Evolutionary conservation across 1,284 basidiomycete species (phyloP).

Genomic region (Rhodotorula sp.): DNA sequence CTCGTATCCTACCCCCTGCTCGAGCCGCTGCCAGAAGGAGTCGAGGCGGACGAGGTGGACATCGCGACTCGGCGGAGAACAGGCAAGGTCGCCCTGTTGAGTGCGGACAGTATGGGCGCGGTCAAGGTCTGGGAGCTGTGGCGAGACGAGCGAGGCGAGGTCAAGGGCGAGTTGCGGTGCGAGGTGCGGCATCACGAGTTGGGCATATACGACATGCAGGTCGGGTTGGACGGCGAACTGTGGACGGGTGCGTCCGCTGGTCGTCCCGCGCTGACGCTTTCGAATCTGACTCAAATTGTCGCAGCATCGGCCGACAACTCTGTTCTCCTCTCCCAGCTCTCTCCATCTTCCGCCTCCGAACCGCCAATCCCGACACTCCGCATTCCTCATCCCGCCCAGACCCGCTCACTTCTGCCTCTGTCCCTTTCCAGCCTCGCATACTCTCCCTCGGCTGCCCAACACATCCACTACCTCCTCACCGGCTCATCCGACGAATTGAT

Average conservation of each 20-base stretch:
- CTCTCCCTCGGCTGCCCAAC: conserved; percentile 55
- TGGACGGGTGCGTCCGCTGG: conserved; percentile 69
- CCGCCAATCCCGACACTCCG: conserved; percentile 54
- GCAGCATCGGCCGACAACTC: conserved; percentile 83
- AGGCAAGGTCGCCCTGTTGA: conserved; percentile 61
- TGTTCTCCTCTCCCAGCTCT: conserved; percentile 57
- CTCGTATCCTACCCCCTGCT: conserved; percentile 51
- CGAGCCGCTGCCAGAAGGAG: not conserved
- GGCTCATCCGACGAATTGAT: conserved; percentile 74
- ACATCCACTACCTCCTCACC: conserved; percentile 60
- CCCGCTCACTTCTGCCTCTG: conserved; percentile 70
- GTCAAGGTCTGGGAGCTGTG: conserved; percentile 62
- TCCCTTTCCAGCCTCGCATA: conserved; percentile 55
- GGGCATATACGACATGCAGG: conserved; percentile 68
- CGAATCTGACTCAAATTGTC: no score
- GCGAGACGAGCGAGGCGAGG: conserved; percentile 43
- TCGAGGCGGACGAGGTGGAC: conserved; percentile 14
- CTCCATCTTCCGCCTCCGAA: conserved; percentile 50
- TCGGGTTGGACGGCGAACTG: conserved; percentile 62
- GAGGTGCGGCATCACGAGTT: conserved; percentile 58
- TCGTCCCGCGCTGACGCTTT: not conserved
- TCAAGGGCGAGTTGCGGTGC: conserved; percentile 56
- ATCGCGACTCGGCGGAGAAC: conserved; percentile 12
- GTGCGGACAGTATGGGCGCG: conserved; percentile 42
- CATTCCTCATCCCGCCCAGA: conserved; percentile 65